A percentile compares a stretch with the other conserved stretches of the same genome.
These are phyloP conservation scores for Solanum piurae DNA, from an alignment of 257 asterid species.

Conservation along the genomic window DNA sequence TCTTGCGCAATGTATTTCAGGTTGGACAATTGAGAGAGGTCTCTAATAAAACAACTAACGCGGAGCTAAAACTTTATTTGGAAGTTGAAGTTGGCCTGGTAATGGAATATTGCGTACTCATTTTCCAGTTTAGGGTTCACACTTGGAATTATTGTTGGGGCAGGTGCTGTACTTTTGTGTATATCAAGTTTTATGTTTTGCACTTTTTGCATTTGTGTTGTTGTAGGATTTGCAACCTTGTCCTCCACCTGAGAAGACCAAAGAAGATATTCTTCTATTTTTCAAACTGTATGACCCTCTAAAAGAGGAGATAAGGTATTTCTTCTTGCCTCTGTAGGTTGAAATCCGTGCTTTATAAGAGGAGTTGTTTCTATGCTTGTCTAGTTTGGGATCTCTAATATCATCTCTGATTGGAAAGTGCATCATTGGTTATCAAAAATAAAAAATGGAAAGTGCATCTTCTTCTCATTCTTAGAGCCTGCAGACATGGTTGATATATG, in stretches of 20 bases:
- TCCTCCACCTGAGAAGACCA: conserved; percentile 49
- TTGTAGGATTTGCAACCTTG: conserved; percentile 52
- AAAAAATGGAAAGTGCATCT: not conserved
- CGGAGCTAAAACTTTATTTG: conserved; percentile 62
- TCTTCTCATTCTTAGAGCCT: not conserved
- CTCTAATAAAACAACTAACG: conserved; percentile 55
- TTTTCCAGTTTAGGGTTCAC: not conserved
- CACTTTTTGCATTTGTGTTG: not conserved
- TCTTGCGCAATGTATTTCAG: conserved; percentile 19
- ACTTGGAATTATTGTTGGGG: not conserved
- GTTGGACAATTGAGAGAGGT: conserved; percentile 77
- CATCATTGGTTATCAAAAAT: not conserved
- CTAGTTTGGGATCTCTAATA: not conserved
- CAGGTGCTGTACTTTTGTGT: not conserved
- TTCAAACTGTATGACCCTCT: conserved; percentile 67
- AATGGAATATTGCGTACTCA: conserved; percentile 7
- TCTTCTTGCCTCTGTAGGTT: conserved; percentile 4
- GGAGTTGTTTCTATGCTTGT: not conserved
- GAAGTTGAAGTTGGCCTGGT: conserved; percentile 67
- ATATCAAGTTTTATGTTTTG: not conserved
- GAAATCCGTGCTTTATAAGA: not conserved
- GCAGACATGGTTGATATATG: not conserved
- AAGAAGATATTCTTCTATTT: conserved; percentile 69
- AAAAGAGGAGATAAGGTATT: conserved; percentile 59
- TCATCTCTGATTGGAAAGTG: not conserved